Conservation (phyloP, 106 monocot species). For the Platanthera zijinensis region DNA sequence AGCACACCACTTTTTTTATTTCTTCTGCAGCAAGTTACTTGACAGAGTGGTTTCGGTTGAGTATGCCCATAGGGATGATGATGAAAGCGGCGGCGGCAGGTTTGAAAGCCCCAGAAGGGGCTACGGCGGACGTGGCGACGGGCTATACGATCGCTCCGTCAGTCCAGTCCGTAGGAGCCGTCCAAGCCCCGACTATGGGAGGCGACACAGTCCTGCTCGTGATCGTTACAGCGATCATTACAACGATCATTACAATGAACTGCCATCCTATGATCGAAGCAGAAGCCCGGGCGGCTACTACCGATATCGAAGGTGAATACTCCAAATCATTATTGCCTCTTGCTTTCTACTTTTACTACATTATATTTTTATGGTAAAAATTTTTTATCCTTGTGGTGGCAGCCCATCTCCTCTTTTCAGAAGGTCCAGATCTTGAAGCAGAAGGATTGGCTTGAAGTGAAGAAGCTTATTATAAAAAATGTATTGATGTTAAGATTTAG, state of each 20-base stretch:
- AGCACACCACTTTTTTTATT: neutral
- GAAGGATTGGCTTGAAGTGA: too few relatives aligned
- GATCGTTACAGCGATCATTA: slow-evolving; percentile 25
- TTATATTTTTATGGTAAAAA: too few relatives aligned
- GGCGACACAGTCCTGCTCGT: slow-evolving; percentile 35
- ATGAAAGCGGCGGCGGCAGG: slow-evolving; percentile 41
- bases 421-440: too few relatives aligned
- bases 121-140: slow-evolving; percentile 30
- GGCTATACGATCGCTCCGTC: slow-evolving; percentile 55
- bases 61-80: slow-evolving; percentile 91
- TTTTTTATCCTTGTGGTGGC: too few relatives aligned
- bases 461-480: too few relatives aligned
- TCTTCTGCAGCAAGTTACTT: slow-evolving; percentile 62
- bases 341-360: neutral
- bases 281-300: slow-evolving; percentile 48
- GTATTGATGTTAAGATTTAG: too few relatives aligned
- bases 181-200: slow-evolving; percentile 58
- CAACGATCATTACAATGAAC: too few relatives aligned
- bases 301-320: slow-evolving; percentile 47
- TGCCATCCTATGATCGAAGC: slow-evolving; percentile 27
- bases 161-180: slow-evolving; percentile 51
- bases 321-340: too few relatives aligned
- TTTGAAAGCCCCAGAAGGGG: slow-evolving; percentile 58
- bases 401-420: too few relatives aligned
- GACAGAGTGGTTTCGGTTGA: slow-evolving; percentile 91